These are phyloP conservation scores for Venustampulla echinocandica DNA, from an alignment of 495 filamentous ascomycete species.

Conservation along the genomic window DNA sequence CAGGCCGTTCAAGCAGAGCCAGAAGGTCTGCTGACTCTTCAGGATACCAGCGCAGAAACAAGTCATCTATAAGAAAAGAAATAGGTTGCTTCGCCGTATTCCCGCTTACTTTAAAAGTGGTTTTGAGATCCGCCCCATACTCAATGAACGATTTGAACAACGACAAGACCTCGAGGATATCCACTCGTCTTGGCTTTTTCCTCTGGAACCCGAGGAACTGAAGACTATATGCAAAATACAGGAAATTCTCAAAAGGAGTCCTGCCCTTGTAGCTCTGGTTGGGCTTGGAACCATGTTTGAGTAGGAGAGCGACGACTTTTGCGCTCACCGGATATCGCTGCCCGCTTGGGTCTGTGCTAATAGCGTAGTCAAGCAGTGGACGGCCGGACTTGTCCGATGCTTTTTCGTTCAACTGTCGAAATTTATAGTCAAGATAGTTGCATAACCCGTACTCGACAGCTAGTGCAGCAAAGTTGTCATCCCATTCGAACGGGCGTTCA, in stretches of 20 bases:
- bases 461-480: neutral
- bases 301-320: neutral
- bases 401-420: neutral
- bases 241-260: too few species aligned
- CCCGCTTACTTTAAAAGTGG: too few species aligned
- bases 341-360: neutral
- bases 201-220: too few species aligned
- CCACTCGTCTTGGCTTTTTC: too few species aligned
- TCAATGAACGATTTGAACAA: too few species aligned
- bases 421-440: neutral
- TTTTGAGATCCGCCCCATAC: too few species aligned
- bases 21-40: neutral
- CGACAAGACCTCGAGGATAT: too few species aligned
- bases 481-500: neutral
- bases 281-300: neutral
- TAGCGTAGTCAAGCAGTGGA: neutral
- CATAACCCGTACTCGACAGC: constrained; percentile 1
- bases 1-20: neutral
- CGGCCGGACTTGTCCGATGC: neutral
- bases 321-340: constrained; percentile 1
- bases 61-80: too few species aligned
- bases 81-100: too few species aligned
- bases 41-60: too few species aligned
- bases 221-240: too few species aligned
- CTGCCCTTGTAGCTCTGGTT: too few species aligned